These are phyloP conservation scores for Coccomyxa sp. DNA, from an alignment of 139 green algal species.

Conservation along the genomic window DNA sequence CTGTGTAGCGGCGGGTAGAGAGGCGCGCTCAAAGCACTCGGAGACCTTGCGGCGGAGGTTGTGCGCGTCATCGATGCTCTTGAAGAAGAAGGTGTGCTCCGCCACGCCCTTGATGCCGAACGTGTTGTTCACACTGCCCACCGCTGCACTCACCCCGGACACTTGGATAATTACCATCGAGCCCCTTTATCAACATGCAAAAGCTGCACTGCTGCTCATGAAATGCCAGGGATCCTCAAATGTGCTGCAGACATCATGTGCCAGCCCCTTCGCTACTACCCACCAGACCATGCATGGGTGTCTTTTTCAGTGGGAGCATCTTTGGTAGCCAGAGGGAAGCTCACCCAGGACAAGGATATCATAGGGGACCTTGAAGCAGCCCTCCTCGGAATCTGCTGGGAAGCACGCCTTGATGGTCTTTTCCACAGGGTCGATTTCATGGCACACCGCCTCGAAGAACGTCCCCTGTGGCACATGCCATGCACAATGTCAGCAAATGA, in stretches of 20 bases:
- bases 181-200: too few species aligned
- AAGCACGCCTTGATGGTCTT: slow-evolving; percentile 84
- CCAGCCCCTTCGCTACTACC: too few species aligned
- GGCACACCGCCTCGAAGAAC: slow-evolving; percentile 84
- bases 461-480: slow-evolving; percentile 42
- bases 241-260: too few species aligned
- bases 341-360: slow-evolving; percentile 79
- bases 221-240: too few species aligned
- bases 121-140: slow-evolving; percentile 88
- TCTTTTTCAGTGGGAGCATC: neutral
- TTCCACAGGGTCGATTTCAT: slow-evolving; percentile 66
- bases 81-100: slow-evolving; percentile 86
- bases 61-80: slow-evolving; percentile 78
- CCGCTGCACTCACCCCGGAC: slow-evolving; percentile 19
- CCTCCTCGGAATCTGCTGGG: slow-evolving; percentile 65
- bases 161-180: too few species aligned
- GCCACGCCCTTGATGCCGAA: slow-evolving; percentile 84
- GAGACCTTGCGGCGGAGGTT: slow-evolving; percentile 63
- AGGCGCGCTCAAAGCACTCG: slow-evolving; percentile 87
- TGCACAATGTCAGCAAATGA: too few species aligned
- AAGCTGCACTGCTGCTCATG: too few species aligned
- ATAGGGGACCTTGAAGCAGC: slow-evolving; percentile 84
- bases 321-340: neutral
- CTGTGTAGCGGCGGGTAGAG: slow-evolving; percentile 55
- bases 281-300: too few species aligned